Evolutionary conservation across 2,329 filamentous ascomycete genomes (phyloP).

Genomic region (Diaporthe destruens): DNA sequence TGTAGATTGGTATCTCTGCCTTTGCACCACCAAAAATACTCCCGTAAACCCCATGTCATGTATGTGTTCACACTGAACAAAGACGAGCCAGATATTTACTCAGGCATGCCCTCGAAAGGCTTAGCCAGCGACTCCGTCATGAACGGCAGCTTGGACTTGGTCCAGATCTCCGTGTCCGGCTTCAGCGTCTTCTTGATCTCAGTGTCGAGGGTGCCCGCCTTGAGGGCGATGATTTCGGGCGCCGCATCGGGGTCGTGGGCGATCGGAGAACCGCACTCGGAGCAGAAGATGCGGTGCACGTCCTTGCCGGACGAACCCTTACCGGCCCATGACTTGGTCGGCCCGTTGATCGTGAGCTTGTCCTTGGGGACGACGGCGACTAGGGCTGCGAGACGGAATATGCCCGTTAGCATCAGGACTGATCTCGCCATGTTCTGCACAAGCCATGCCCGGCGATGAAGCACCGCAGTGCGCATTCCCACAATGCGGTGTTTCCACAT

Average conservation of each 20-base stretch:
- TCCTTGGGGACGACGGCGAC: constrained; percentile 76
- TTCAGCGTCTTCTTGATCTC: constrained; percentile 77
- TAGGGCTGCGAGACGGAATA: constrained; percentile 60
- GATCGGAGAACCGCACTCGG: constrained; percentile 77
- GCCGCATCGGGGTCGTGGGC: constrained; percentile 78
- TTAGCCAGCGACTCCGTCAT: constrained; percentile 75
- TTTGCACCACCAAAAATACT: neutral
- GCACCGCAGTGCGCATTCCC: neutral
- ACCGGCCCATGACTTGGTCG: constrained; percentile 73
- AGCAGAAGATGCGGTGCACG: constrained; percentile 78
- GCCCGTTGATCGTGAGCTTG: constrained; percentile 72
- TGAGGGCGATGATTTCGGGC: constrained; percentile 77
- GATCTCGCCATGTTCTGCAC: neutral
- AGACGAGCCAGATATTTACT: constrained; percentile 52
- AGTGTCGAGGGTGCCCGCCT: constrained; percentile 73
- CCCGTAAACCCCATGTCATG: neutral
- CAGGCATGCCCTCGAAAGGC: constrained; percentile 73
- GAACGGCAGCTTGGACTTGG: constrained; percentile 76
- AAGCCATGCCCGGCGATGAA: neutral
- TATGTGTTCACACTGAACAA: neutral
- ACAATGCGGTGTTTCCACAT: neutral
- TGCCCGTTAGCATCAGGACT: neutral
- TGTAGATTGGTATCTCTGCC: constrained; percentile 29
- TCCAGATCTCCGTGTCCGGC: constrained; percentile 79
- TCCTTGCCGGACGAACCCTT: constrained; percentile 70